Conservation (phyloP, 1,284 basidiomycete genomes). For the Coniferiporia sulphurascens region DNA sequence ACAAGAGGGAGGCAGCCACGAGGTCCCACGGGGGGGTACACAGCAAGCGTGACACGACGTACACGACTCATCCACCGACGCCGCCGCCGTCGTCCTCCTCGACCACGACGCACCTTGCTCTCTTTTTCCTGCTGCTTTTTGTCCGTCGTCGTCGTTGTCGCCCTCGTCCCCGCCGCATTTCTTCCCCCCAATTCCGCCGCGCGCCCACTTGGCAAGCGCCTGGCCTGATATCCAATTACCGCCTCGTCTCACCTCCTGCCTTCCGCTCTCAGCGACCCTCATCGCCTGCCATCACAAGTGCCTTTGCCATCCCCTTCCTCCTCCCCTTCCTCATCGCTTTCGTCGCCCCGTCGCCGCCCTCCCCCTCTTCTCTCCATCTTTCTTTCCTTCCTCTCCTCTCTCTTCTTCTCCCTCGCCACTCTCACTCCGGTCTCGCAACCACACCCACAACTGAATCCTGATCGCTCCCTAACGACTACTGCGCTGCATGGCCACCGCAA, state of each 20-base stretch:
- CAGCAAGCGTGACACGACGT: too few species aligned
- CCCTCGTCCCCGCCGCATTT: not conserved
- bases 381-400: not conserved
- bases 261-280: conserved; percentile 12
- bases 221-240: not conserved
- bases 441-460: not conserved
- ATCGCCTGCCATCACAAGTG: conserved; percentile 10
- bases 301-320: not conserved
- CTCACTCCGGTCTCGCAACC: not conserved
- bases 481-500: conserved; percentile 12
- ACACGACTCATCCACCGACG: too few species aligned
- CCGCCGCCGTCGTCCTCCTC: not conserved
- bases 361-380: not conserved
- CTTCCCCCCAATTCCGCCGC: not conserved
- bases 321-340: not conserved
- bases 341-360: not conserved
- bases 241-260: conserved; percentile 7
- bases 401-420: not conserved
- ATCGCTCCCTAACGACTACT: not conserved
- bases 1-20: too few species aligned
- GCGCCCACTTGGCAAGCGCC: not conserved
- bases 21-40: too few species aligned
- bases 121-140: too few species aligned
- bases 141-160: not conserved
- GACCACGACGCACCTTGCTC: not conserved